These are phyloP conservation scores for Fusarium devonianum DNA, from an alignment of 2,329 filamentous ascomycete species.

Conservation along the genomic window DNA sequence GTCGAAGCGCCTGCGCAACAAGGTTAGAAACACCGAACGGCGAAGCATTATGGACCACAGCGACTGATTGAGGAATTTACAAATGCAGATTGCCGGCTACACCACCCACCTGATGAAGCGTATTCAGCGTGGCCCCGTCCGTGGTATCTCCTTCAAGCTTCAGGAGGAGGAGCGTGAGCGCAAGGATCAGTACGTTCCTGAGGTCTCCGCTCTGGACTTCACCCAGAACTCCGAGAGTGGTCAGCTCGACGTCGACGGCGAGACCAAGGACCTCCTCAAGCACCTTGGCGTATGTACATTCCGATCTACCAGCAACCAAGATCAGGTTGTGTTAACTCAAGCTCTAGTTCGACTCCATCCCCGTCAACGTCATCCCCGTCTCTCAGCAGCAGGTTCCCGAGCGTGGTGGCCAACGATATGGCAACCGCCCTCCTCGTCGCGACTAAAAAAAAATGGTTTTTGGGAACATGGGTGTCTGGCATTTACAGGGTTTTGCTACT, in stretches of 20 bases:
- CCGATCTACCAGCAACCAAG: background rate
- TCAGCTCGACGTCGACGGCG: constrained; percentile 91
- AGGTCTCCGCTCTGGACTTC: constrained; percentile 98
- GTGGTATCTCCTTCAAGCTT: constrained; percentile 99
- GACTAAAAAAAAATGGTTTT: constrained; percentile 48
- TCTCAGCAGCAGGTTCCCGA: constrained; percentile 87
- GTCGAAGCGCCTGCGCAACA: constrained; percentile 99
- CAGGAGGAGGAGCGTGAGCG: constrained; percentile 99
- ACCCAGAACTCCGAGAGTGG: constrained; percentile 92
- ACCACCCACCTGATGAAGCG: constrained; percentile 99
- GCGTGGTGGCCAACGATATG: constrained; percentile 78
- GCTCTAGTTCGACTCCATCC: constrained; percentile 89
- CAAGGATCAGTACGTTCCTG: constrained; percentile 99
- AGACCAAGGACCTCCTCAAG: constrained; percentile 99
- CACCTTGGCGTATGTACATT: constrained; percentile 86
- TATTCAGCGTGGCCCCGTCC: constrained; percentile 98
- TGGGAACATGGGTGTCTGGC: constrained; percentile 52
- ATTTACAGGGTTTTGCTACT: constrained; percentile 55
- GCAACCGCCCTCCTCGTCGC: constrained; percentile 62
- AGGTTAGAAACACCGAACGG: constrained; percentile 64
- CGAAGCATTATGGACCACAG: constrained; percentile 2
- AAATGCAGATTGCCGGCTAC: constrained; percentile 87
- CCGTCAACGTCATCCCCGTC: constrained; percentile 93
- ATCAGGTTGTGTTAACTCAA: constrained; percentile 41
- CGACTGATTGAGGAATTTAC: constrained; percentile 27